Evolutionary conservation across 768 basidiomycete species (phyloP), one percentile per base, ranked within the genome.

Genomic region (Clavulina sp.): DNA sequence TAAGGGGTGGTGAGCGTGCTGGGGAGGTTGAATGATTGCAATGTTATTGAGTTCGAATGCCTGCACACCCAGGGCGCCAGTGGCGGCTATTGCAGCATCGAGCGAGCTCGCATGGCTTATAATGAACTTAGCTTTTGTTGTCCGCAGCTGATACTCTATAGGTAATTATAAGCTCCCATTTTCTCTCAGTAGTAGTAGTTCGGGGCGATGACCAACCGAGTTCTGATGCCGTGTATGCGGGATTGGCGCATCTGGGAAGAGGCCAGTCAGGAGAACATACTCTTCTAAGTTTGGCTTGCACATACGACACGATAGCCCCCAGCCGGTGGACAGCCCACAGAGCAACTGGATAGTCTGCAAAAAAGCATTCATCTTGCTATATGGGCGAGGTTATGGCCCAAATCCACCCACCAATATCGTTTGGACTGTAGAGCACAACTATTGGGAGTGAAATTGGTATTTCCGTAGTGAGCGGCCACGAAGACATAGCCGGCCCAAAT

Each of bases 41-140:
- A 57, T 49, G 7, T 59, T n/a, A 52, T 60, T 32, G 52, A 60
- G 55, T 54, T 61, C 52, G 58, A 63, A 53, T n/a, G n/a, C n/a
- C n/a, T n/a, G n/a, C n/a, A n/a, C n/a, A 24, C 50, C 28, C 53
- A 58, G 7, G 51, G 56, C 47, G 57, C 61, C 16, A 59, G 58
- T 41, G 54, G 56, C 54, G 16, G 31, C 48, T 16, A 54, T n/a
- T 5, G 54, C 55, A 4, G 43, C 52, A 18, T 44, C 34, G 18
- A 54, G 48, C 36, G 31, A 40, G 31, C 46, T 46, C 21, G 58
- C 36, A 19, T 48, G 47, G n/a, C 52, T 54, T 32, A 59, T 47
- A 3, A 59, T 54, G 3, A 59, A 33, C n/a, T 50, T 49, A 9
- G 58, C 54, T 34, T 54, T 54, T 3, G 56, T 47, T 4, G 48